A percentile compares a stretch with the other conserved stretches of the same genome.
Evolutionary conservation across 768 basidiomycete species (phyloP).

Genomic region (Termitomyces sp.): DNA sequence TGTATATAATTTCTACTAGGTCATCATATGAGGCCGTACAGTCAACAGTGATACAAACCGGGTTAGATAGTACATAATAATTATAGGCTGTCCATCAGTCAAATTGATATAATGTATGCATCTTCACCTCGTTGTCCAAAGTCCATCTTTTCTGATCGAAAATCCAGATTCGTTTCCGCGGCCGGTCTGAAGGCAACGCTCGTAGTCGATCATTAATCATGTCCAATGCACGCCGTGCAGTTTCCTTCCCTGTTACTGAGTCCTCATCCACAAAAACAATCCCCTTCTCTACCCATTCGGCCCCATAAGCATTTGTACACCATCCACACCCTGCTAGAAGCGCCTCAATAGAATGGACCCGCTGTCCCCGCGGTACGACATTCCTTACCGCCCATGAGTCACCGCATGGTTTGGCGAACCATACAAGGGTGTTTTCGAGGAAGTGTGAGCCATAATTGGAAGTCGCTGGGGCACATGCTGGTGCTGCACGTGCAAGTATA

Average conservation of each 20-base stretch:
- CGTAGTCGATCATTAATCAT: constrained; percentile 9
- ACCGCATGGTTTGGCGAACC: constrained; percentile 27
- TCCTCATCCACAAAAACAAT: constrained; percentile 37
- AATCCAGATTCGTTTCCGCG: constrained; percentile 20
- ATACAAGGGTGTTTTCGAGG: constrained; percentile 25
- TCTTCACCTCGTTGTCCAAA: background rate
- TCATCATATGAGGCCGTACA: background rate
- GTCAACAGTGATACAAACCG: background rate
- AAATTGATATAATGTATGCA: background rate
- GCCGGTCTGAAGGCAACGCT: background rate
- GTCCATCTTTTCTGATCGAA: constrained; percentile 15
- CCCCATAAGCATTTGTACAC: constrained; percentile 15
- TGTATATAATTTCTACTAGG: background rate
- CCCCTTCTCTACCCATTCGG: constrained; percentile 26
- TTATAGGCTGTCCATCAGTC: background rate
- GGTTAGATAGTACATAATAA: too few species aligned
- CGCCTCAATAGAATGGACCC: constrained; percentile 43
- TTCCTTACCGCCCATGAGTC: constrained; percentile 27
- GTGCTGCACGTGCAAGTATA: background rate
- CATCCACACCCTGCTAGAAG: constrained; percentile 50
- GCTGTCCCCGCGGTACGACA: constrained; percentile 30
- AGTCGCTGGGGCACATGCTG: background rate
- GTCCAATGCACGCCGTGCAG: constrained; percentile 13
- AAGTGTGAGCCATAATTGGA: background rate
- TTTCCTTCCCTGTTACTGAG: constrained; percentile 15